A percentile compares a stretch with the other conserved stretches of the same genome.
Evolutionary conservation across 139 green algal genomes (phyloP).

Genomic region (Micractinium conductrix): DNA sequence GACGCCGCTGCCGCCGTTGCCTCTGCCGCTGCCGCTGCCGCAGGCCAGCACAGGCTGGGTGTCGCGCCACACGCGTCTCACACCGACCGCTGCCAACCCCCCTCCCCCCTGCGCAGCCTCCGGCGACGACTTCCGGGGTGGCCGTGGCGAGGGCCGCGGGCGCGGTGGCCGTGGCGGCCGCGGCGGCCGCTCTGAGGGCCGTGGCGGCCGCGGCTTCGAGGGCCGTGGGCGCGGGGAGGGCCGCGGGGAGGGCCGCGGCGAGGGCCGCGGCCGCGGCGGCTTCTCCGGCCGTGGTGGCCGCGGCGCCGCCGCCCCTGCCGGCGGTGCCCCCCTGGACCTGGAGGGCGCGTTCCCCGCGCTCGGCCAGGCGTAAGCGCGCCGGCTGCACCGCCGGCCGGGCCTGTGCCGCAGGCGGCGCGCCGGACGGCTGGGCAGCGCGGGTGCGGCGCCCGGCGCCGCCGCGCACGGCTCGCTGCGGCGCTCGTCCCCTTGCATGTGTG

Average conservation of each 20-base stretch:
- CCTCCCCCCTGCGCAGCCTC: too few species aligned
- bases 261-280: neutral
- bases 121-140: slow-evolving; percentile 18
- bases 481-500: too few species aligned
- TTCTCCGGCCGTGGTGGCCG: slow-evolving; percentile 9
- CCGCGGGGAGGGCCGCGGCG: slow-evolving; percentile 7
- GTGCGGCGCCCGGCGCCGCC: too few species aligned
- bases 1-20: too few species aligned
- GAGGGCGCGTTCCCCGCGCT: slow-evolving; percentile 54
- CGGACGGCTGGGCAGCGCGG: too few species aligned
- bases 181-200: neutral
- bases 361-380: neutral
- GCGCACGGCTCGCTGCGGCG: too few species aligned
- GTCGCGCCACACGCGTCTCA: too few species aligned
- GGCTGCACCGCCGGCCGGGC: neutral
- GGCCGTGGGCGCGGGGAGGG: neutral
- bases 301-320: neutral
- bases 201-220: neutral
- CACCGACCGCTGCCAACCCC: too few species aligned
- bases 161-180: slow-evolving; percentile 9
- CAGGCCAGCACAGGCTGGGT: too few species aligned
- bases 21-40: too few species aligned
- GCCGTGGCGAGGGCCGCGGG: slow-evolving; percentile 17
- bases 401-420: too few species aligned
- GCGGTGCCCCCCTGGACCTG: slow-evolving; percentile 30